Conservation (phyloP, 2,329 filamentous ascomycete species). For the Cercospora brassicicola region DNA sequence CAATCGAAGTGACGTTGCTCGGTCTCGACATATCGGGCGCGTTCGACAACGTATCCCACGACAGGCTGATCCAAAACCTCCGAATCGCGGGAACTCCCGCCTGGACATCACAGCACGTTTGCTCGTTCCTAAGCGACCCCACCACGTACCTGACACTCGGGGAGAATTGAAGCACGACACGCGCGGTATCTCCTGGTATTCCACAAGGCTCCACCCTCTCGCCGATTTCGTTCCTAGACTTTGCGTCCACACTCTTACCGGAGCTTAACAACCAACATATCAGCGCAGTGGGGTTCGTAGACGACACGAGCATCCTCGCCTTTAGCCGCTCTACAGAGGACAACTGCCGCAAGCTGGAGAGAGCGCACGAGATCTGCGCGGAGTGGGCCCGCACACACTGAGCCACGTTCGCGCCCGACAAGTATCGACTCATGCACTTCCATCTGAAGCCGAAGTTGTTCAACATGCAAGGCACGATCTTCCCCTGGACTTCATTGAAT, state of each 20-base stretch:
- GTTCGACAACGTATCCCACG: slow-evolving; percentile 41
- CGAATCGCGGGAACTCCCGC: slow-evolving; percentile 10
- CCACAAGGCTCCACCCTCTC: not conserved
- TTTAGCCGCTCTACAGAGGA: slow-evolving; percentile 6
- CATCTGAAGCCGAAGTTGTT: not conserved
- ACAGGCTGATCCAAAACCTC: slow-evolving; percentile 40
- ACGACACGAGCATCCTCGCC: slow-evolving; percentile 15
- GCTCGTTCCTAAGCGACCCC: not conserved
- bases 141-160: not conserved
- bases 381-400: slow-evolving; percentile 7
- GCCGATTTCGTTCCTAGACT: not conserved
- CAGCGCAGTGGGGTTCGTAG: slow-evolving; percentile 10
- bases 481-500: no score
- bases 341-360: slow-evolving; percentile 7
- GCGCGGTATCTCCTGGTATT: not conserved
- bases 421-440: slow-evolving; percentile 14
- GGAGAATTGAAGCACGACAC: not conserved
- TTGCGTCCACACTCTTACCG: not conserved
- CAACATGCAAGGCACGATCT: slow-evolving; percentile 12
- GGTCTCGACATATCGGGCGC: slow-evolving; percentile 37
- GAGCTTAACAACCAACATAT: not conserved
- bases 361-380: slow-evolving; percentile 7
- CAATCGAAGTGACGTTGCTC: slow-evolving; percentile 36
- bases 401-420: slow-evolving; percentile 14
- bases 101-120: not conserved